Base-by-base conservation (phyloP, 805 yeast species). In the Novakomyces olei region DNA sequence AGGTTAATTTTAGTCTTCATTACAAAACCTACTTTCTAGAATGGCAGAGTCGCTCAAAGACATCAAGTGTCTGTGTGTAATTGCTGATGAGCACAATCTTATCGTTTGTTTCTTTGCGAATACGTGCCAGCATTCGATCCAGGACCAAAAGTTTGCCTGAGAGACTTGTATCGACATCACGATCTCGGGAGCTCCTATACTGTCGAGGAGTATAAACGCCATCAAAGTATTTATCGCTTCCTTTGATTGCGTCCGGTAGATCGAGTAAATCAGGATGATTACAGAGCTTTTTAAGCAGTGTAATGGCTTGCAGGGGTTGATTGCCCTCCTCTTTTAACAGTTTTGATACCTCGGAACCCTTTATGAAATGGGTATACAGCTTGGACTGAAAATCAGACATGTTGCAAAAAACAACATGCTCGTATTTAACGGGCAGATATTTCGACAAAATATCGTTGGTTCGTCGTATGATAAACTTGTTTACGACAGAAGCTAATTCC, bases 1-100 rank as follows among this genome's bases (percentile, higher is more conserved):
- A 23, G 5, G 17, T 29, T 9, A n/a, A n/a, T n/a, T n/a, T n/a
- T n/a, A n/a, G n/a, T n/a, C n/a, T 8, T 8, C 29, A 14, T 26
- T 10, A 9, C 29, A 19, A 32, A 67, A 67, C 28, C 53, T 48
- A 19, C n/a, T n/a, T n/a, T n/a, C n/a, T n/a, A n/a, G n/a, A n/a
- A n/a, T 93, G 63, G 49, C 98, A 88, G 68, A 85, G 61, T 38
- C 62, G 68, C 48, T 88, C 96, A 36, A 88, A 74, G 42, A 88
- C 54, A 51, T 88, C 98, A 33, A 88, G 59, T 0, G 98, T 88
- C 44, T 80, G 92, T 0, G 98, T 88, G 47, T 83, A 88, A 49
- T 88, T 88, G 8, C 94, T 79, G 43, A 88, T 88, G 29, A 88
- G 57, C 14, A 88, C 98, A 45, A 88, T 85, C 51, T 88, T 88